These are phyloP conservation scores for Gossypium bickii DNA, from an alignment of 345 rosid genomes.

Conservation along the genomic window DNA sequence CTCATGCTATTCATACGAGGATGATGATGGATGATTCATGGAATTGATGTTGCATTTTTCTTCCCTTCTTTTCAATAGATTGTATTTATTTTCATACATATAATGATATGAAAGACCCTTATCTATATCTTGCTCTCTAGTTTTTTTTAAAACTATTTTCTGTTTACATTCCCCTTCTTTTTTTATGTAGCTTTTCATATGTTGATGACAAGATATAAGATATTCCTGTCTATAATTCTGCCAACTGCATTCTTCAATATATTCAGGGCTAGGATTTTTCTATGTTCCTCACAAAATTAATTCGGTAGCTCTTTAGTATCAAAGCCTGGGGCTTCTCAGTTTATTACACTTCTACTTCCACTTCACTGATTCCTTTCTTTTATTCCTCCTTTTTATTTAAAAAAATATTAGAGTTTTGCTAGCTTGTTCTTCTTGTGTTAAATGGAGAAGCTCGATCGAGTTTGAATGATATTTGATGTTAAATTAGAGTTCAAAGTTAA, in stretches of 20 bases:
- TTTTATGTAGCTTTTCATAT: not conserved
- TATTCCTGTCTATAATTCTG: not conserved
- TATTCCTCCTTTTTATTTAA: too few species aligned
- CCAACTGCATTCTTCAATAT: not conserved
- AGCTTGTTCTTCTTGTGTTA: too few species aligned
- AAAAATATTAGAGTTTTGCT: too few species aligned
- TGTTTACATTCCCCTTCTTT: not conserved
- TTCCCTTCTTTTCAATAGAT: constrained; percentile 7
- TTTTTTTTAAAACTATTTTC: not conserved
- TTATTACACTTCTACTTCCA: not conserved
- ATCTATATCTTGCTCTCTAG: not conserved
- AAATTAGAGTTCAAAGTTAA: too few species aligned
- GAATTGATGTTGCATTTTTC: constrained; percentile 16
- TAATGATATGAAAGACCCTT: constrained; percentile 3
- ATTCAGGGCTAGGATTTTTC: not conserved
- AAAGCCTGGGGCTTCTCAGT: not conserved
- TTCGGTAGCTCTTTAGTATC: not conserved
- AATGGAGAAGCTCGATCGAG: too few species aligned
- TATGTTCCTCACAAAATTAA: not conserved
- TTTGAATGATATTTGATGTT: too few species aligned
- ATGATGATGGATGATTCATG: not conserved
- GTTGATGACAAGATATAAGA: not conserved
- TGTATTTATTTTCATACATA: constrained; percentile 1
- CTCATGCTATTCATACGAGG: not conserved
- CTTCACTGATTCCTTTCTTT: not conserved